Evolutionary conservation across 257 asterid species (phyloP).

Genomic region (Misopates orontium): DNA sequence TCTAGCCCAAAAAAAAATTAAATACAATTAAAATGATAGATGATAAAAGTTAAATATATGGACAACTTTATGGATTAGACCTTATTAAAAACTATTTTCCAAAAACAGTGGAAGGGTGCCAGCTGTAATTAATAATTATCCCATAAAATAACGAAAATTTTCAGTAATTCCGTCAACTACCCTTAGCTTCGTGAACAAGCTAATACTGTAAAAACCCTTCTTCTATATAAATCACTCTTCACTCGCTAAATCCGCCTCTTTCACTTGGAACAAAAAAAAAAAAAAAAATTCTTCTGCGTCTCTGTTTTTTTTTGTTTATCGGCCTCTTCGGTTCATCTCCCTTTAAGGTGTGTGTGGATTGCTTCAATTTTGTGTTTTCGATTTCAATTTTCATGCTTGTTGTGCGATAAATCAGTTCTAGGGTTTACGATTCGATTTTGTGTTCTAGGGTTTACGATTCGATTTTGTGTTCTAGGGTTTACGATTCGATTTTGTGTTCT

Average conservation of each 20-base stretch:
- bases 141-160: no score
- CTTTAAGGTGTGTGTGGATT: slow-evolving; percentile 38
- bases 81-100: no score
- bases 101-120: no score
- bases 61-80: no score
- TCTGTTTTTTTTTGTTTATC: slow-evolving; percentile 5
- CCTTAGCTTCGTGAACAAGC: slow-evolving; percentile 31
- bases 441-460: not conserved
- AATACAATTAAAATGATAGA: no score
- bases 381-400: not conserved
- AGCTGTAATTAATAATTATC: no score
- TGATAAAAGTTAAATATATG: no score
- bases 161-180: no score
- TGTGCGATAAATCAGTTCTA: not conserved
- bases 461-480: slow-evolving; percentile 34
- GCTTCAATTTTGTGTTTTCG: not conserved
- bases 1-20: no score
- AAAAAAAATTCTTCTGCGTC: slow-evolving; percentile 14
- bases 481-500: not conserved
- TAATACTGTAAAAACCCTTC: not conserved
- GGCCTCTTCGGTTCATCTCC: slow-evolving; percentile 30
- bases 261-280: not conserved
- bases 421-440: not conserved
- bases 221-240: slow-evolving; percentile 18
- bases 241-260: no score